These are phyloP conservation scores for Stygiomarasmius scandens DNA, from an alignment of 1,284 basidiomycete genomes.

Conservation along the genomic window DNA sequence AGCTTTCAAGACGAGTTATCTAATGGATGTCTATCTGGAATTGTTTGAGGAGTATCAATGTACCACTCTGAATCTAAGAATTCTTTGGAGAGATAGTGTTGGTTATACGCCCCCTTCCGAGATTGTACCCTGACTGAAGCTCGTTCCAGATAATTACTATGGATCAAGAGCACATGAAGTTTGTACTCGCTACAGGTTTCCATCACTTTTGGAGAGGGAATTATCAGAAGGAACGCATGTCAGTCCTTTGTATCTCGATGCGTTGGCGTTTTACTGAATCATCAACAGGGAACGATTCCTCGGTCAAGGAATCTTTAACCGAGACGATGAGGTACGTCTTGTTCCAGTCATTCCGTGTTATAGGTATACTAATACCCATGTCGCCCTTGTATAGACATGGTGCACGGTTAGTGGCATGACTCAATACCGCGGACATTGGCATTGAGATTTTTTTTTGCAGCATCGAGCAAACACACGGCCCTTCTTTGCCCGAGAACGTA, in stretches of 20 bases:
- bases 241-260: slow-evolving; percentile 24
- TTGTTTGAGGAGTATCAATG: slow-evolving; percentile 69
- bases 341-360: slow-evolving; percentile 15
- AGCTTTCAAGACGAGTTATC: slow-evolving; percentile 58
- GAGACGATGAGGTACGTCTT: slow-evolving; percentile 61
- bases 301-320: slow-evolving; percentile 74
- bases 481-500: slow-evolving; percentile 71
- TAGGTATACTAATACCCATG: not conserved
- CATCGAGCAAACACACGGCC: slow-evolving; percentile 72
- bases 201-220: slow-evolving; percentile 64
- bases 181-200: slow-evolving; percentile 68
- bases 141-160: slow-evolving; percentile 77
- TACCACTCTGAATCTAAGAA: slow-evolving; percentile 66
- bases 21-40: slow-evolving; percentile 61
- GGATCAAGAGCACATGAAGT: slow-evolving; percentile 71
- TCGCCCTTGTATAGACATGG: slow-evolving; percentile 41
- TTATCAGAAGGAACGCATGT: slow-evolving; percentile 66
- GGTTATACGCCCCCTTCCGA: slow-evolving; percentile 23
- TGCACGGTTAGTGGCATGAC: slow-evolving; percentile 38
- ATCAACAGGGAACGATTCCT: slow-evolving; percentile 62
- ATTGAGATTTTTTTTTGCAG: slow-evolving; percentile 31
- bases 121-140: too few relatives aligned
- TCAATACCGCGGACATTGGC: slow-evolving; percentile 5
- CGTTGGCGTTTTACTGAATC: not conserved
- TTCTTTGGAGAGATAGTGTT: slow-evolving; percentile 69